Conservation (phyloP, 257 asterid genomes). For the Solanum virginianum region DNA sequence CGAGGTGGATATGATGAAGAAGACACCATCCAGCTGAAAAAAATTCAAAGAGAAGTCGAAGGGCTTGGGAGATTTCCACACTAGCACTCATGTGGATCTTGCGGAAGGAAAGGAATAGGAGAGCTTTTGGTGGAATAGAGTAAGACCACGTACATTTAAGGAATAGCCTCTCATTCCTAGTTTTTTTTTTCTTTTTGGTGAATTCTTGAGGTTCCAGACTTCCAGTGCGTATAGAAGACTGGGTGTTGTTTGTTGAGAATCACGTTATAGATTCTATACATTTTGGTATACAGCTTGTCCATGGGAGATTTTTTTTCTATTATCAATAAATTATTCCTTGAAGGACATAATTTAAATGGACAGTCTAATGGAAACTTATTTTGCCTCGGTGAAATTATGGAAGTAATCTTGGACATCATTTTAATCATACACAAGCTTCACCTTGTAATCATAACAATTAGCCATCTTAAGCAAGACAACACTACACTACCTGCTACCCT, state of each 20-base stretch:
- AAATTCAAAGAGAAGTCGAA: not conserved
- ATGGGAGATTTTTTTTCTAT: not conserved
- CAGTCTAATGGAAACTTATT: not conserved
- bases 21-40: not conserved
- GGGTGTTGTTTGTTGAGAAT: not conserved
- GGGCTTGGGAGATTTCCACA: not conserved
- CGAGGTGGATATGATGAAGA: not conserved
- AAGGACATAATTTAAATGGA: not conserved
- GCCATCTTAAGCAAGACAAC: too few species aligned
- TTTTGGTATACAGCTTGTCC: not conserved
- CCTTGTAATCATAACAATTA: not conserved
- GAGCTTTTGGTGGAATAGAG: not conserved
- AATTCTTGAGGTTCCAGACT: not conserved
- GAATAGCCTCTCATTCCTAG: not conserved
- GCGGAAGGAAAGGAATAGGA: not conserved
- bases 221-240: not conserved
- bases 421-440: not conserved
- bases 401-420: not conserved
- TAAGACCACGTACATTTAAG: not conserved
- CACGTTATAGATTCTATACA: not conserved
- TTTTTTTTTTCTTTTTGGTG: not conserved
- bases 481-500: too few species aligned
- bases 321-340: not conserved
- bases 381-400: not conserved
- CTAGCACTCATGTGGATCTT: not conserved